Evolutionary conservation across 2,329 filamentous ascomycete genomes (phyloP).

Genomic region (Fusarium napiforme): DNA sequence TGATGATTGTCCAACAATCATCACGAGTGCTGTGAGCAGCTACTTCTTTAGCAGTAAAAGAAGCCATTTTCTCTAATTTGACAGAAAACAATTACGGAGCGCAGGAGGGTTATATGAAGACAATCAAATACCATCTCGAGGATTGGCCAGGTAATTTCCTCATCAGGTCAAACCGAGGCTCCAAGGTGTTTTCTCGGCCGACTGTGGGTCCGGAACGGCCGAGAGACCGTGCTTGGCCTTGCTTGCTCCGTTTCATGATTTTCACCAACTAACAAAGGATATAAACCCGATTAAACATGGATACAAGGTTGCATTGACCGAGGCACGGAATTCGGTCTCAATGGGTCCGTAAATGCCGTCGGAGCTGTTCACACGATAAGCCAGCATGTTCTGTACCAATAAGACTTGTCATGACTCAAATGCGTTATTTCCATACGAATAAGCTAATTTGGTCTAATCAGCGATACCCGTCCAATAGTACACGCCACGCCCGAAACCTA

Average conservation of each 20-base stretch:
- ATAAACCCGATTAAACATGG: constrained; percentile 12
- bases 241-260: constrained; percentile 10
- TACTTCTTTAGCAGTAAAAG: constrained; percentile 54
- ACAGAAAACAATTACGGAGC: background rate
- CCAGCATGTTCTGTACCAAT: background rate
- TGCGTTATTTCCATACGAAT: background rate
- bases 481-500: background rate
- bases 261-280: background rate
- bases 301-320: constrained; percentile 4
- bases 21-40: constrained; percentile 59
- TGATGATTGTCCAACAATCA: constrained; percentile 66
- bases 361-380: background rate
- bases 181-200: constrained; percentile 39
- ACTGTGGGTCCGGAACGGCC: constrained; percentile 34
- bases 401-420: background rate
- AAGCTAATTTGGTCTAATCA: background rate
- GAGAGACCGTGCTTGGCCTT: constrained; percentile 10
- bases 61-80: constrained; percentile 34
- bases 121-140: constrained; percentile 22
- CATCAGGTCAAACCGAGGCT: constrained; percentile 26
- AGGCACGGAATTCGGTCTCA: constrained; percentile 25
- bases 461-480: background rate
- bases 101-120: constrained; percentile 10
- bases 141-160: constrained; percentile 8
- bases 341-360: background rate